A percentile compares a stretch with the other conserved stretches of the same genome.
Evolutionary conservation across 2,329 filamentous ascomycete genomes (phyloP).

Genomic region (Davidsoniella eucalypti): DNA sequence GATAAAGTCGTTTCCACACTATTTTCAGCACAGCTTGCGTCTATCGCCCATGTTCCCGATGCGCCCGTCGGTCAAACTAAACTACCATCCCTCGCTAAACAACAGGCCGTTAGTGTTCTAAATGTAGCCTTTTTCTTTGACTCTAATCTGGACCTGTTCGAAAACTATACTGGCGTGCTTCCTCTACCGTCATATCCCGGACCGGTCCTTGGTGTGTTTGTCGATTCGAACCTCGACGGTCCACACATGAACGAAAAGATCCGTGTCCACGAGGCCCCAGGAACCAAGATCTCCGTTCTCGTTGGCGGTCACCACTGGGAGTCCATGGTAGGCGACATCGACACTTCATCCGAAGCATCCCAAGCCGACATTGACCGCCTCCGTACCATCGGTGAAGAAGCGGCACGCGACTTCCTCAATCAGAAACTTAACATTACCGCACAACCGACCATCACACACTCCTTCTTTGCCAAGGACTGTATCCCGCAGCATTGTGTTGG

Average conservation of each 20-base stretch:
- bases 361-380: slow-evolving; percentile 52
- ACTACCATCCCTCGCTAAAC: slow-evolving; percentile 34
- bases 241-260: slow-evolving; percentile 30
- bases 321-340: slow-evolving; percentile 24
- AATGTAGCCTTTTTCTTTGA: slow-evolving; percentile 81
- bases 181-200: slow-evolving; percentile 69
- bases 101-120: slow-evolving; percentile 65
- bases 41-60: slow-evolving; percentile 1
- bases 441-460: slow-evolving; percentile 42
- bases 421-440: slow-evolving; percentile 34
- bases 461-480: slow-evolving; percentile 47
- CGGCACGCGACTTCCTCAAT: slow-evolving; percentile 52
- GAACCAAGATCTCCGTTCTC: slow-evolving; percentile 87
- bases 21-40: slow-evolving; percentile 29
- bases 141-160: slow-evolving; percentile 41
- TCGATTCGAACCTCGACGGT: slow-evolving; percentile 51
- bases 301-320: slow-evolving; percentile 89
- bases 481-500: slow-evolving; percentile 85
- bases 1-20: slow-evolving; percentile 52
- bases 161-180: slow-evolving; percentile 76
- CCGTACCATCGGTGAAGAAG: slow-evolving; percentile 49
- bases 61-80: slow-evolving; percentile 18
- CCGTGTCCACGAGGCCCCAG: slow-evolving; percentile 26
- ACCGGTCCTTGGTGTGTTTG: slow-evolving; percentile 75
- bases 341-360: slow-evolving; percentile 16